Conservation (phyloP, 305 asterid species). For the Stenogyne calaminthoides region DNA sequence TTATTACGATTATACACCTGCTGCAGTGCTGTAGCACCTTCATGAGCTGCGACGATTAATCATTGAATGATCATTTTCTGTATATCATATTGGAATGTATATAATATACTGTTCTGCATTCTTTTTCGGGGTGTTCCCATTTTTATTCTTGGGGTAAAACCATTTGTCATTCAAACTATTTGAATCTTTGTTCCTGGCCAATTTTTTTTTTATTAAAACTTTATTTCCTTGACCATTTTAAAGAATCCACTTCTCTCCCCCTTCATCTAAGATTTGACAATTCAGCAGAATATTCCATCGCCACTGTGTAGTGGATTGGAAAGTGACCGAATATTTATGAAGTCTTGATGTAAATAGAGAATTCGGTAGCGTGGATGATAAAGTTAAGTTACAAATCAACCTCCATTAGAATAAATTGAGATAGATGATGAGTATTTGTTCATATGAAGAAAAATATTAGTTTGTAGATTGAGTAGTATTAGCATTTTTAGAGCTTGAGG, state of each 20-base stretch:
- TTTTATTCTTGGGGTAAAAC: background rate
- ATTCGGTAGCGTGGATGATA: background rate
- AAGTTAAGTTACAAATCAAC: background rate
- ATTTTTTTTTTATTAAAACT: too few relatives aligned
- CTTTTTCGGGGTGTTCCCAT: background rate
- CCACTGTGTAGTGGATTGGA: too few relatives aligned
- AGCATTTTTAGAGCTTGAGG: too few relatives aligned
- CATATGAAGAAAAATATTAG: too few relatives aligned
- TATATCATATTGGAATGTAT: slow-evolving; percentile 22
- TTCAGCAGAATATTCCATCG: too few relatives aligned
- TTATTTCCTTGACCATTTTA: too few relatives aligned
- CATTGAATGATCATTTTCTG: slow-evolving; percentile 12
- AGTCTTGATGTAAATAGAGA: too few relatives aligned
- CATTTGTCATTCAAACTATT: background rate
- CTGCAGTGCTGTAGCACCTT: background rate
- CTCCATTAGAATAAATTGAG: background rate
- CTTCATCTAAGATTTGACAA: too few relatives aligned
- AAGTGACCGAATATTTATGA: too few relatives aligned
- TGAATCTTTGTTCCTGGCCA: background rate
- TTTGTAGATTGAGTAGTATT: too few relatives aligned
- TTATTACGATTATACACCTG: slow-evolving; percentile 14
- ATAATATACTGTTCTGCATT: slow-evolving; percentile 11
- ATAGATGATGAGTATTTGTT: too few relatives aligned
- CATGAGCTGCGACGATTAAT: background rate
- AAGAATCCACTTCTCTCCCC: too few relatives aligned